Evolutionary conservation across 2,329 filamentous ascomycete genomes (phyloP).

Genomic region (Sporothrix schenckii): DNA sequence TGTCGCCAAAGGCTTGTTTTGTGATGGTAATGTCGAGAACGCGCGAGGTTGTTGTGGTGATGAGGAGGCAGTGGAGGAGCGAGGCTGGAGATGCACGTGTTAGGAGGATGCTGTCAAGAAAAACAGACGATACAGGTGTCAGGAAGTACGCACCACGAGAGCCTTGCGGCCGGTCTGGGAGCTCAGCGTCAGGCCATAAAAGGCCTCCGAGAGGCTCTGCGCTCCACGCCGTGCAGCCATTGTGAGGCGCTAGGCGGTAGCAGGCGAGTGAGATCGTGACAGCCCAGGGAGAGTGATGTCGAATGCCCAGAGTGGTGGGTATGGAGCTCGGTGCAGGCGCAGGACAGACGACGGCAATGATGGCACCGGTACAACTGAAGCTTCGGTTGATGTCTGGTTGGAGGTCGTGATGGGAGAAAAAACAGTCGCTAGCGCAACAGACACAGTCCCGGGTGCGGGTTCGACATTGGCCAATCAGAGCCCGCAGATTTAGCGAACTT

Average conservation of each 20-base stretch:
- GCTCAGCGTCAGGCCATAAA: slow-evolving; percentile 30
- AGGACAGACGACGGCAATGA: background rate
- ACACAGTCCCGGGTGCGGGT: background rate
- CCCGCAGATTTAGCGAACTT: background rate
- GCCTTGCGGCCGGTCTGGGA: slow-evolving; percentile 18
- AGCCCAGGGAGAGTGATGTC: background rate
- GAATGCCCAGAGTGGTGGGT: background rate
- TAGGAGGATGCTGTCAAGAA: background rate
- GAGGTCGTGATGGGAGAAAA: slow-evolving; percentile 26
- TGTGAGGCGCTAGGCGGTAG: slow-evolving; percentile 8
- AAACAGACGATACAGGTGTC: too few species aligned
- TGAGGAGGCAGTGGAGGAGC: background rate
- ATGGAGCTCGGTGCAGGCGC: background rate
- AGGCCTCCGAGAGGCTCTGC: slow-evolving; percentile 32
- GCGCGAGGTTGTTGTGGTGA: slow-evolving; percentile 8
- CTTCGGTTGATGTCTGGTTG: slow-evolving; percentile 1
- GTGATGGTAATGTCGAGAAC: slow-evolving; percentile 22
- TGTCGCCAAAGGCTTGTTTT: background rate
- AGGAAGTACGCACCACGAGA: background rate
- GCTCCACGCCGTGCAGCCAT: slow-evolving; percentile 35
- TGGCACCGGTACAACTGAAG: slow-evolving; percentile 2
- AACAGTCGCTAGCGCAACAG: slow-evolving; percentile 23
- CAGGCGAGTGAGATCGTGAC: background rate
- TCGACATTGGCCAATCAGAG: slow-evolving; percentile 4
- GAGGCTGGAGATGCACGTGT: background rate